Evolutionary conservation across 2,329 filamentous ascomycete species (phyloP).

Genomic region (Talaromyces sp.): DNA sequence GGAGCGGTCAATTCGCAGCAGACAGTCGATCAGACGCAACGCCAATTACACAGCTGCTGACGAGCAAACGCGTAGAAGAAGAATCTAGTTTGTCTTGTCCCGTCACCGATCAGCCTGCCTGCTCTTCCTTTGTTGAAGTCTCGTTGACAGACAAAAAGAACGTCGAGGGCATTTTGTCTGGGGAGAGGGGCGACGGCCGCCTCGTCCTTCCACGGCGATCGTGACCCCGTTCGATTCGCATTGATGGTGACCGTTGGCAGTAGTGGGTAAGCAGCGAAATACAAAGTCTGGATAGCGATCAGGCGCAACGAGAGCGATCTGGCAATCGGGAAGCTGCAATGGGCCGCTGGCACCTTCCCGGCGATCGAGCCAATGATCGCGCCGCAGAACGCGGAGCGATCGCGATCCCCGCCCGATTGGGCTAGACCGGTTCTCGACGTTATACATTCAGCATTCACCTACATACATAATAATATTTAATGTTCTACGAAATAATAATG

Average conservation of each 20-base stretch:
- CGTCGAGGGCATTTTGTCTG: not conserved
- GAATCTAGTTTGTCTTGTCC: not conserved
- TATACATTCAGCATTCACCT: too few species aligned
- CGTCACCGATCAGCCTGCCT: not conserved
- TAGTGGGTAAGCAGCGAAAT: not conserved
- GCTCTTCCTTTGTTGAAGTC: too few species aligned
- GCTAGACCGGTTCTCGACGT: not conserved
- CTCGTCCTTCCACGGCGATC: not conserved
- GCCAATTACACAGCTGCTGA: not conserved
- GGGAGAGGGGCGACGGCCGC: not conserved
- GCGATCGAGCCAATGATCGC: slow-evolving; percentile 9
- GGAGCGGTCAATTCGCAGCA: too few species aligned
- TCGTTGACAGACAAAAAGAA: not conserved
- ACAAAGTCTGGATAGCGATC: slow-evolving; percentile 2
- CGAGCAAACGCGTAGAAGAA: not conserved
- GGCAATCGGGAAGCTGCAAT: not conserved
- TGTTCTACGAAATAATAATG: too few species aligned
- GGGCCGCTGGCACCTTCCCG: not conserved
- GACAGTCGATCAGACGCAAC: not conserved
- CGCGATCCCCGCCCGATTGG: slow-evolving; percentile 3
- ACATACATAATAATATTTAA: too few species aligned
- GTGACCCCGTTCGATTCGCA: not conserved
- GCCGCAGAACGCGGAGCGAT: not conserved
- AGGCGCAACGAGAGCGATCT: slow-evolving; percentile 8
- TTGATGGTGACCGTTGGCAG: not conserved